Conservation (phyloP, 202 grass and related monocot genomes). For the Digitaria exilis region DNA sequence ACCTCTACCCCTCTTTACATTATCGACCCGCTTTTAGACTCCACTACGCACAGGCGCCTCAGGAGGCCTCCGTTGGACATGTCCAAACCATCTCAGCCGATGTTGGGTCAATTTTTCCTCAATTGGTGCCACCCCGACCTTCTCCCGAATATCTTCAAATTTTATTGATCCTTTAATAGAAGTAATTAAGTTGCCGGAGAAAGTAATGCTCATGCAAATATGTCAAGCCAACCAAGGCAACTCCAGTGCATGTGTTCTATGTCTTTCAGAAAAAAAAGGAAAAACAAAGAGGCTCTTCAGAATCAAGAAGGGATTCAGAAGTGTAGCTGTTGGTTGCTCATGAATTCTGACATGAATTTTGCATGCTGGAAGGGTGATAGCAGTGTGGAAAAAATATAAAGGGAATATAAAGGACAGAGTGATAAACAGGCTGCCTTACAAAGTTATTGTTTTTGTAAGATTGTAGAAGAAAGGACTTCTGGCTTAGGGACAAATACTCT, state of each 20-base stretch:
- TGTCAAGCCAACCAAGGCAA: background rate
- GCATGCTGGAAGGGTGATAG: background rate
- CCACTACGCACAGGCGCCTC: no score
- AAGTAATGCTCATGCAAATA: background rate
- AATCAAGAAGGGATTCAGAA: background rate
- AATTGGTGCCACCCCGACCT: no score
- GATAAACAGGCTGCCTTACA: constrained; percentile 8
- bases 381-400: constrained; percentile 2
- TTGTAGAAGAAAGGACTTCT: constrained; percentile 15
- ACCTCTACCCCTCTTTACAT: no score
- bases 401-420: background rate
- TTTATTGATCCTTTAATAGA: background rate
- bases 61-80: no score
- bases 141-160: no score
- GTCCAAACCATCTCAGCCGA: no score
- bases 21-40: no score
- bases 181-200: background rate
- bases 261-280: background rate
- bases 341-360: constrained; percentile 17
- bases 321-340: background rate
- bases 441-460: background rate
- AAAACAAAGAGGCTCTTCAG: background rate
- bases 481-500: background rate
- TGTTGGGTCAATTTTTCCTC: no score
- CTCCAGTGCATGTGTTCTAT: background rate